phyloP scores from a whole-genome alignment of 352 stramenopile species.

The Phytophthora lateralis region DNA sequence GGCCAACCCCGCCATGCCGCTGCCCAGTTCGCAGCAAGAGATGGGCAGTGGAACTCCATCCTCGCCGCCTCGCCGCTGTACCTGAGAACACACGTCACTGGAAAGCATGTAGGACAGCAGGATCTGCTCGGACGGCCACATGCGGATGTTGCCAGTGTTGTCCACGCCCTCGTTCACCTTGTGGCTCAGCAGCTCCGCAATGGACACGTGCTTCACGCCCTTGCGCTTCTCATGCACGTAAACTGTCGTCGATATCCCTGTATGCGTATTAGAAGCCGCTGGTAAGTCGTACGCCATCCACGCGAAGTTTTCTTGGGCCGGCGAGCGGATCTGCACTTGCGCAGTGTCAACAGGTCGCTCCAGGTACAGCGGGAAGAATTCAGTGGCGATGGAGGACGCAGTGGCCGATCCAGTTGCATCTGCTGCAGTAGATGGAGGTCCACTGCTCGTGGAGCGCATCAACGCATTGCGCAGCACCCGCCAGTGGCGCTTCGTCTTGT shows the following conservation, averaged over 20 bases:
- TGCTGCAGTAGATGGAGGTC: neutral
- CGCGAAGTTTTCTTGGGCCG: conserved; percentile 41
- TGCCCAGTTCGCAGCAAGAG: conserved; percentile 72
- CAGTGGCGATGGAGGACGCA: conserved; percentile 60
- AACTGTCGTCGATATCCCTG: conserved; percentile 13
- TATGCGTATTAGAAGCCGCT: neutral
- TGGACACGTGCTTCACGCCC: conserved; percentile 47
- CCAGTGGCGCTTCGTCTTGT: conserved; percentile 70
- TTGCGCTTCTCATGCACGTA: conserved; percentile 80
- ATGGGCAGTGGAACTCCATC: conserved; percentile 18
- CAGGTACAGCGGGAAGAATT: conserved; percentile 67
- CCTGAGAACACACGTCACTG: conserved; percentile 34
- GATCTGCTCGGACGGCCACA: conserved; percentile 82
- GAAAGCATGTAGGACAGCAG: conserved; percentile 70
- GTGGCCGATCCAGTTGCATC: conserved; percentile 30
- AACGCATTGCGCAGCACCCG: conserved; percentile 70
- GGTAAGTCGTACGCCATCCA: conserved; percentile 57
- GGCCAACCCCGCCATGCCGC: conserved; percentile 78
- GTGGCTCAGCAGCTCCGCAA: conserved; percentile 78
- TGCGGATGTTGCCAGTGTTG: conserved; percentile 90
- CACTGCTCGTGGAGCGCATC: conserved; percentile 29
- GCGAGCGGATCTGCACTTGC: conserved; percentile 11
- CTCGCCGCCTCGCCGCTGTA: conserved; percentile 18
- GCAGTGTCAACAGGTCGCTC: conserved; percentile 12
- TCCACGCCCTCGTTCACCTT: conserved; percentile 80